phyloP scores from a whole-genome alignment of 148 eudicot genomes.

The Rhododendron vialii region DNA sequence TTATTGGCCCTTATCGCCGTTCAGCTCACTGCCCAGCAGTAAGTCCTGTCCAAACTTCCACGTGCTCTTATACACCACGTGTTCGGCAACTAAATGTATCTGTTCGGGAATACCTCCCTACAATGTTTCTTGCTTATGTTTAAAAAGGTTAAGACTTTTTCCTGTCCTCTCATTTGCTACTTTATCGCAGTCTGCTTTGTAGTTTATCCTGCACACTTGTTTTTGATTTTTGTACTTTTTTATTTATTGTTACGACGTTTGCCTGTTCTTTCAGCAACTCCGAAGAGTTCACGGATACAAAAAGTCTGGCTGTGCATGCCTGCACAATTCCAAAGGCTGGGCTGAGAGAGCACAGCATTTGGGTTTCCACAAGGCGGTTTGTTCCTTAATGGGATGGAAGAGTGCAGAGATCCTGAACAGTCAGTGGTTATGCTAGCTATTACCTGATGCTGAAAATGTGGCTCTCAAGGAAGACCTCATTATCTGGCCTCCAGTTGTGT shows the following conservation, averaged over 20 bases:
- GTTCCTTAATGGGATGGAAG: conserved; percentile 68
- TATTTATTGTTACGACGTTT: neutral
- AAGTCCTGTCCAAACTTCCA: too few relatives aligned
- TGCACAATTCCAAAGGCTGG: conserved; percentile 45
- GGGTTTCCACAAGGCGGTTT: conserved; percentile 65
- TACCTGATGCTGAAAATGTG: conserved; percentile 36
- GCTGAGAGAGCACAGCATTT: conserved; percentile 46
- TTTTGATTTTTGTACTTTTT: conserved; percentile 2
- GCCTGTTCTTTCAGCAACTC: conserved; percentile 33
- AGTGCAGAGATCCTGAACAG: conserved; percentile 19
- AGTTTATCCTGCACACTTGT: neutral
- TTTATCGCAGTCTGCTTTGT: neutral
- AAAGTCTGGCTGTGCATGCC: conserved; percentile 52
- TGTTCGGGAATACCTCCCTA: too few relatives aligned
- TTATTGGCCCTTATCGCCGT: too few relatives aligned
- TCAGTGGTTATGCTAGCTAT: conserved; percentile 35
- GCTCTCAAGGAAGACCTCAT: conserved; percentile 48
- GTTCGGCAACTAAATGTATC: too few relatives aligned
- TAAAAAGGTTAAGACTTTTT: neutral
- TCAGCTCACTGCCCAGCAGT: too few relatives aligned
- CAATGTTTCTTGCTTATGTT: neutral
- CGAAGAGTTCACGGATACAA: conserved; percentile 41
- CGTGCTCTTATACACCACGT: too few relatives aligned
- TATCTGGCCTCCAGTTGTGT: conserved; percentile 67
- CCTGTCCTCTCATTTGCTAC: neutral